A percentile compares a stretch with the other conserved stretches of the same genome.
Evolutionary conservation across 768 basidiomycete genomes (phyloP).

Genomic region (Suillus spraguei): DNA sequence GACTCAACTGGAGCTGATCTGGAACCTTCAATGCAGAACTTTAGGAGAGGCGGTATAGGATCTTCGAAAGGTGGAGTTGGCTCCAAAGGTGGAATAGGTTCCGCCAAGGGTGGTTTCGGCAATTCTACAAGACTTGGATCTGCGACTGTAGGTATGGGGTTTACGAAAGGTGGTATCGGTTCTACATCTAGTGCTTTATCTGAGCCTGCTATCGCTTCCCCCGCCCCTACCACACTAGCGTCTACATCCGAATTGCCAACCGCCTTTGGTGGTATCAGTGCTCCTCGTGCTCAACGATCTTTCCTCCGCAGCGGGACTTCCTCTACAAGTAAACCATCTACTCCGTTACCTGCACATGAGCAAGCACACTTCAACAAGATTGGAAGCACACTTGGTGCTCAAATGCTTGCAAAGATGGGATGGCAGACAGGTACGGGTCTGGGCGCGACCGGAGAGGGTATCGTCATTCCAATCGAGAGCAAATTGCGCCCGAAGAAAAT

Average conservation of each 20-base stretch:
- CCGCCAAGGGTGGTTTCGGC: constrained; percentile 34
- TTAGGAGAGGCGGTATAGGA: constrained; percentile 33
- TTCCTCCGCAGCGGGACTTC: constrained; percentile 58
- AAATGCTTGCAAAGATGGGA: constrained; percentile 93
- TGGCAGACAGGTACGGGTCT: constrained; percentile 87
- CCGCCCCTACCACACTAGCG: constrained; percentile 22
- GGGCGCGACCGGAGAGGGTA: constrained; percentile 75
- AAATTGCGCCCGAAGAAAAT: constrained; percentile 83
- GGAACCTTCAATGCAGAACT: constrained; percentile 20
- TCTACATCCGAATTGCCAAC: constrained; percentile 35
- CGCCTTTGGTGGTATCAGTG: constrained; percentile 35
- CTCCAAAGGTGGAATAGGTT: constrained; percentile 32
- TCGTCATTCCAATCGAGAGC: constrained; percentile 84
- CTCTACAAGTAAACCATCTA: constrained; percentile 47
- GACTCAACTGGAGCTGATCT: constrained; percentile 27
- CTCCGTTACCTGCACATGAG: constrained; percentile 64
- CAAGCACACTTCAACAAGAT: constrained; percentile 82
- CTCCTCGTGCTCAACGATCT: constrained; percentile 42
- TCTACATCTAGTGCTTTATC: constrained; percentile 31
- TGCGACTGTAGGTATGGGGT: constrained; percentile 16
- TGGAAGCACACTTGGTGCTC: constrained; percentile 77
- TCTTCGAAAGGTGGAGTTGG: constrained; percentile 29
- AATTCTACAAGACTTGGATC: constrained; percentile 12
- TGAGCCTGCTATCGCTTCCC: constrained; percentile 31
- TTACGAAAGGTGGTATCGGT: constrained; percentile 47